Conservation (phyloP, 176 grass and related monocot species). For the Urochloa ruziziensis region DNA sequence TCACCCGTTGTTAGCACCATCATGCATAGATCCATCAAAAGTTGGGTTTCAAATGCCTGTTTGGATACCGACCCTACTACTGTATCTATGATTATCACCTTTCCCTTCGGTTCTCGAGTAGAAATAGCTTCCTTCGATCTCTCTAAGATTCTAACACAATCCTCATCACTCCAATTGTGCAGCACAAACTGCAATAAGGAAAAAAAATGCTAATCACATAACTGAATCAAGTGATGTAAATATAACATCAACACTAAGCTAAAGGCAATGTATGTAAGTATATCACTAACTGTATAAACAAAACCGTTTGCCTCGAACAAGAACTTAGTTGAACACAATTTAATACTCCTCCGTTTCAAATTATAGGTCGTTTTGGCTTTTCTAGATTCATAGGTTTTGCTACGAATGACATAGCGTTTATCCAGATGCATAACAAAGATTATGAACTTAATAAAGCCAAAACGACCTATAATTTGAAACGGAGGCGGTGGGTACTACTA, state of each 20-base stretch:
- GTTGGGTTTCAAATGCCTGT: not conserved
- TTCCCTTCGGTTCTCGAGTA: not conserved
- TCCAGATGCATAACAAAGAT: too few species aligned
- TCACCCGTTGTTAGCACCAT: not conserved
- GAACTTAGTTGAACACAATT: too few species aligned
- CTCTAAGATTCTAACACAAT: slow-evolving; percentile 16
- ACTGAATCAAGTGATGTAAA: not conserved
- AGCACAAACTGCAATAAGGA: not conserved
- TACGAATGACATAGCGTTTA: too few species aligned
- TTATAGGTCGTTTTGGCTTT: too few species aligned
- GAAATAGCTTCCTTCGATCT: not conserved
- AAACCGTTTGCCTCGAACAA: too few species aligned
- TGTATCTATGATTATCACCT: slow-evolving; percentile 7
- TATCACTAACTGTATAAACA: too few species aligned
- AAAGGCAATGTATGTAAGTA: too few species aligned
- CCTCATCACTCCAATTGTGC: slow-evolving; percentile 25
- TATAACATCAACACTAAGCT: too few species aligned
- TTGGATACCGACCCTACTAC: not conserved
- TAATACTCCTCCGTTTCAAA: too few species aligned
- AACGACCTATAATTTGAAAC: too few species aligned
- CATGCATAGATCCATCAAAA: not conserved
- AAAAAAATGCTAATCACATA: not conserved
- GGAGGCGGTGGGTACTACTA: not conserved
- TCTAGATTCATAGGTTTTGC: too few species aligned
- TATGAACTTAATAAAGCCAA: too few species aligned